Conservation (phyloP, 2,329 filamentous ascomycete genomes). For the Phymatotrichopsis omnivora region DNA sequence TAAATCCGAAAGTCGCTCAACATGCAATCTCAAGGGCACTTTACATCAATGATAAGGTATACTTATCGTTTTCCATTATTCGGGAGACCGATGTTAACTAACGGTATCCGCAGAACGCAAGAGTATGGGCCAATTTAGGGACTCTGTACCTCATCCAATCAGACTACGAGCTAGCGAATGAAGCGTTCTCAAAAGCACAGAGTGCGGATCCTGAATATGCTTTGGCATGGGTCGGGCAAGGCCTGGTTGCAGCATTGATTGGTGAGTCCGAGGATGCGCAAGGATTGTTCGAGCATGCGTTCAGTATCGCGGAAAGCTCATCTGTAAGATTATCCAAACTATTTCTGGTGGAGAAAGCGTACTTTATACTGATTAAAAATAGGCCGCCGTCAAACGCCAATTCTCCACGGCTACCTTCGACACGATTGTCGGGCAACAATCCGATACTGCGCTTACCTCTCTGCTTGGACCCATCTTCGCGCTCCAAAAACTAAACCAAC, state of each 20-base stretch:
- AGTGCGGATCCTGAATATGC: constrained; percentile 90
- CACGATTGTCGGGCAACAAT: constrained; percentile 52
- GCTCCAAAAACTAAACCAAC: constrained; percentile 65
- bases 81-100: background rate
- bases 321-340: constrained; percentile 18
- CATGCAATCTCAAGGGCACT: constrained; percentile 87
- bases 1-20: constrained; percentile 81
- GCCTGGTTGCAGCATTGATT: constrained; percentile 65
- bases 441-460: constrained; percentile 45
- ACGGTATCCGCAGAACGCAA: constrained; percentile 50
- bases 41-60: constrained; percentile 68
- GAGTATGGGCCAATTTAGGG: constrained; percentile 84
- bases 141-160: constrained; percentile 75
- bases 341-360: constrained; percentile 1
- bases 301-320: constrained; percentile 64
- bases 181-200: constrained; percentile 81
- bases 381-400: constrained; percentile 41
- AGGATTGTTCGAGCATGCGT: constrained; percentile 82
- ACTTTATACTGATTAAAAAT: background rate
- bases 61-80: background rate
- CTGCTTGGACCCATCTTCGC: constrained; percentile 84
- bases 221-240: constrained; percentile 89
- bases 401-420: constrained; percentile 79
- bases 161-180: constrained; percentile 76
- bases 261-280: constrained; percentile 69